Evolutionary conservation across 2,329 filamentous ascomycete genomes (phyloP).

Genomic region (Verticillium albo-atrum): DNA sequence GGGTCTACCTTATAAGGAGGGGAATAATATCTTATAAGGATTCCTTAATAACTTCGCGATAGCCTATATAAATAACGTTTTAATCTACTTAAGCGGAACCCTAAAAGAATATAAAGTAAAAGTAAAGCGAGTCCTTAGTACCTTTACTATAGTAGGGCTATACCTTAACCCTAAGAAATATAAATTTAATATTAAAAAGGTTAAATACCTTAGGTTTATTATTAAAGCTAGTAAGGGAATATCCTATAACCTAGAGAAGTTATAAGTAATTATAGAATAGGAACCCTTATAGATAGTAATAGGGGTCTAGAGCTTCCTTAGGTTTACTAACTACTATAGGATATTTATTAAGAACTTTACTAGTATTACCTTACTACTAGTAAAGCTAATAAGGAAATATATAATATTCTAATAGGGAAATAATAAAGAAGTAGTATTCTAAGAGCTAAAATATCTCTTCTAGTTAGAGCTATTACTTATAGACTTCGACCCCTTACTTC

Average conservation of each 20-base stretch:
- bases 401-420: not conserved
- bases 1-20: no score
- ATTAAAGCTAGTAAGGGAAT: not conserved
- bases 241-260: not conserved
- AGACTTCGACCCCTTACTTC: not conserved
- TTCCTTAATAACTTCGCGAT: conserved; percentile 1
- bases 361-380: not conserved
- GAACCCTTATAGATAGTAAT: not conserved
- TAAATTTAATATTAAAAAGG: not conserved
- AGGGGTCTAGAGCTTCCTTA: not conserved
- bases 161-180: not conserved
- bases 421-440: not conserved
- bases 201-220: not conserved
- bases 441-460: not conserved
- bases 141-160: not conserved
- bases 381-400: not conserved
- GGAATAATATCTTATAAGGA: not conserved
- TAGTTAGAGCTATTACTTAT: not conserved
- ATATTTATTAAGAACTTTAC: not conserved
- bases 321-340: not conserved
- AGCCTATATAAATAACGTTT: conserved; percentile 1
- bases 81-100: not conserved
- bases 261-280: not conserved
- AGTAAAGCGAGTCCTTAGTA: not conserved
- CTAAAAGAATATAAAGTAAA: not conserved